Percentiles rank a stretch among this genome's conserved stretches.
Evolutionary conservation across 2,329 filamentous ascomycete species (phyloP).

Genomic region (Alternaria rosae): DNA sequence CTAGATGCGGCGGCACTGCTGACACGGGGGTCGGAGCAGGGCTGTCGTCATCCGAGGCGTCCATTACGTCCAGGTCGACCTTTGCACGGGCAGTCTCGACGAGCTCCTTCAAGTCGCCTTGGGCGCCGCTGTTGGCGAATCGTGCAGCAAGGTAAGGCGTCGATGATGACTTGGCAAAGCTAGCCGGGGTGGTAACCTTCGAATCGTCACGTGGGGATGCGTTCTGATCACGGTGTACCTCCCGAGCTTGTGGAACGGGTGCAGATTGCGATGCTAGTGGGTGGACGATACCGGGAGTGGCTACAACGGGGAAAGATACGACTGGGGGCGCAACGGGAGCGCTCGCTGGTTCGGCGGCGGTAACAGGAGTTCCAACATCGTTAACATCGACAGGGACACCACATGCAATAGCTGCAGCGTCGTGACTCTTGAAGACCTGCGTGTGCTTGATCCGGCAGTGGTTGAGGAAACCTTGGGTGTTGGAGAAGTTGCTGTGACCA

Average conservation of each 20-base stretch:
- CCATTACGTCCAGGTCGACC: constrained; percentile 46
- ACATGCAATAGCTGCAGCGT: constrained; percentile 87
- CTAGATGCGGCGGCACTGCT: constrained; percentile 38
- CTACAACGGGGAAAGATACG: constrained; percentile 37
- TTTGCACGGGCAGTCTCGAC: constrained; percentile 47
- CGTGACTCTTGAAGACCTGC: constrained; percentile 93
- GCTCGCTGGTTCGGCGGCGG: constrained; percentile 41
- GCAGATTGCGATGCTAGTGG: constrained; percentile 41
- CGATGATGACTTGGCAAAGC: constrained; percentile 49
- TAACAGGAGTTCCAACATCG: constrained; percentile 53
- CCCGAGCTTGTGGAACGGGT: constrained; percentile 37
- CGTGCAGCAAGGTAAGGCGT: constrained; percentile 53
- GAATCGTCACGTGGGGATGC: constrained; percentile 24
- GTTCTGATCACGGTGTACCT: constrained; percentile 42
- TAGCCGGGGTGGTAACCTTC: constrained; percentile 22
- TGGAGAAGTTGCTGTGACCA: constrained; percentile 88
- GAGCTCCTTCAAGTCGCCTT: constrained; percentile 49
- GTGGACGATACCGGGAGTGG: constrained; percentile 46
- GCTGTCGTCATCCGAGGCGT: constrained; percentile 47
- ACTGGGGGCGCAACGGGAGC: constrained; percentile 38
- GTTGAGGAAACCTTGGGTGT: constrained; percentile 98
- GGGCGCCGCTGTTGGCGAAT: constrained; percentile 52
- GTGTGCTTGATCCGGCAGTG: constrained; percentile 97
- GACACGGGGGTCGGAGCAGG: constrained; percentile 40
- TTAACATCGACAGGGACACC: constrained; percentile 81